A percentile compares a stretch with the other conserved stretches of the same genome.
phyloP scores from a whole-genome alignment of 768 basidiomycete species.

The Leccinum rimulosum region DNA sequence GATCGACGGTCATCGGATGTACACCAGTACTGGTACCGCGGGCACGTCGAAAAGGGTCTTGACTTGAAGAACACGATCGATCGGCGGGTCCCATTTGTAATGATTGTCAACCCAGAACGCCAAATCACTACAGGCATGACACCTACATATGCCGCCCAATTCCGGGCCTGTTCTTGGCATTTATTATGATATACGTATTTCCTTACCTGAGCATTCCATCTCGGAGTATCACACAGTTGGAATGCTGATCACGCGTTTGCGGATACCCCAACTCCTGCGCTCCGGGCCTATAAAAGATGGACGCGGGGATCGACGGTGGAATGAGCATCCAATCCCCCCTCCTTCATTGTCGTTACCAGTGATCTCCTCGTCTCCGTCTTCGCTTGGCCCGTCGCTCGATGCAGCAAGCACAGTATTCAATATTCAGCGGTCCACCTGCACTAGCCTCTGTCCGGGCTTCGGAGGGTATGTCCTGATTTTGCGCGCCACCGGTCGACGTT shows the following conservation, averaged over 20 bases:
- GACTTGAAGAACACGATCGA: too few species aligned
- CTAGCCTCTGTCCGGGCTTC: too few species aligned
- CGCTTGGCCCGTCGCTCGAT: background rate
- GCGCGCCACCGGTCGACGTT: background rate
- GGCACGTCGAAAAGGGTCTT: too few species aligned
- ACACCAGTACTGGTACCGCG: too few species aligned
- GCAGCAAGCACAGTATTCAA: background rate
- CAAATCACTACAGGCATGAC: too few species aligned
- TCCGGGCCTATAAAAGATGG: background rate
- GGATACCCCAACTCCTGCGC: background rate
- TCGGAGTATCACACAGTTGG: background rate
- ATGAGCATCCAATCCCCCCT: background rate
- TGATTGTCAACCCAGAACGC: background rate
- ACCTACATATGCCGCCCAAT: too few species aligned
- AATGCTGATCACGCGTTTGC: background rate
- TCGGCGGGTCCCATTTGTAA: too few species aligned
- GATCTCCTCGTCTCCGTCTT: background rate
- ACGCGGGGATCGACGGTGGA: background rate
- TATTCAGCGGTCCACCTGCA: too few species aligned
- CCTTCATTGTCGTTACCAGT: background rate
- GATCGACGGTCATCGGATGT: too few species aligned
- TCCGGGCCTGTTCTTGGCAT: too few species aligned
- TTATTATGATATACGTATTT: background rate
- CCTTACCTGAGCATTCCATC: background rate
- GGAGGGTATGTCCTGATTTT: background rate